Evolutionary conservation across 2,329 filamentous ascomycete genomes (phyloP), one percentile per base, ranked within the genome.

Genomic region (Didymellaceae sp.): DNA sequence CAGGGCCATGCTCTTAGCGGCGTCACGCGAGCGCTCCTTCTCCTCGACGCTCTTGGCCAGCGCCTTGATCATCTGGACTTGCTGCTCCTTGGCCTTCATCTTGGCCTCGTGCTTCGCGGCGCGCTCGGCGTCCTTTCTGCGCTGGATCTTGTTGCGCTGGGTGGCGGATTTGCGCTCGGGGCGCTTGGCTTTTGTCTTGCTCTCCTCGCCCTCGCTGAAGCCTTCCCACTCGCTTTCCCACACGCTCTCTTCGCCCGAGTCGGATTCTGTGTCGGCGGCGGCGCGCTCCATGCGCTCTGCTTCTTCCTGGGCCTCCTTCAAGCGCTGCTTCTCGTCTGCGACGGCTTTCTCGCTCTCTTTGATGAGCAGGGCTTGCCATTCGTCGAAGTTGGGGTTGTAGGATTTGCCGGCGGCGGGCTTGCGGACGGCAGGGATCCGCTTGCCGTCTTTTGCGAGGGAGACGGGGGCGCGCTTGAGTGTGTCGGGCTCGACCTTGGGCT

Each of bases 331-430:
- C 75, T 97, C 93, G 0, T 86, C 84, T 57, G 87, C 88, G 2
- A 97, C 79, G 11, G 88, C 92, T 74, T 89, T 90, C 47, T 86
- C 82, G 35, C 90, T 89, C 73, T 95, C 90, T 32, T 84, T 80
- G 16, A 83, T 81, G 34, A 96, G 77, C 13, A 93, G 83, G 7
- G 84, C 81, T 63, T 92, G 87, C 81, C 95, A 99, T 57, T 96
- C 91, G 57, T 85, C 82, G 62, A 95, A 95, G 5, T 84, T 78
- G 0, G 94, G 94, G 71, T 99, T 99, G 78, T 99, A 99, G 63
- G 90, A 96, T 73, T 87, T 90, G 52, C 90, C 91, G 13, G 87
- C 90, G 6, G 86, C 82, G 1, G 94, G 94, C 66, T 86, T 89
- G 54, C 82, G 80, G 0, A 99, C 88, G 2, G 91, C 86, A 1